These are phyloP conservation scores for Agaricus subrufescens DNA, from an alignment of 768 basidiomycete species.

Conservation along the genomic window DNA sequence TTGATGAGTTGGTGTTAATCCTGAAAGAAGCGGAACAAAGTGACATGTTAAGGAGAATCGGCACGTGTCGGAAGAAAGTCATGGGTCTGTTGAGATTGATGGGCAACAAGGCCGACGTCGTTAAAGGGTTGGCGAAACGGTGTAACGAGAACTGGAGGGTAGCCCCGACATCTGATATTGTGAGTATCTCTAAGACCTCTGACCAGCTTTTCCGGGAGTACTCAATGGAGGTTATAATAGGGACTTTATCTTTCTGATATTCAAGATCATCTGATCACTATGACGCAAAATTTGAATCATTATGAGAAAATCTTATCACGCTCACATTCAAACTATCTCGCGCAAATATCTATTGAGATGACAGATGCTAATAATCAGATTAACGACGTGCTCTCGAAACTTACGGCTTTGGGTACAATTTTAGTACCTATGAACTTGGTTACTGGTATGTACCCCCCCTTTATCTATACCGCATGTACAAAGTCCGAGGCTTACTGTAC, in stretches of 20 bases:
- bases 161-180: slow-evolving; percentile 96
- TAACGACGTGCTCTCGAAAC: slow-evolving; percentile 95
- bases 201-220: background rate
- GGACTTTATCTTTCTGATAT: slow-evolving; percentile 95
- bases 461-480: too few species aligned
- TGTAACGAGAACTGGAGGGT: slow-evolving; percentile 99
- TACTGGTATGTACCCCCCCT: slow-evolving; percentile 52
- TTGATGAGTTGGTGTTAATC: slow-evolving; percentile 96
- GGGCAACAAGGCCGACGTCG: slow-evolving; percentile 99
- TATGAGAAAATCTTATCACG: slow-evolving; percentile 99
- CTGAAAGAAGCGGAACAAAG: slow-evolving; percentile 94
- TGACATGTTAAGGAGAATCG: slow-evolving; percentile 96
- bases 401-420: slow-evolving; percentile 96
- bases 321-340: slow-evolving; percentile 98
- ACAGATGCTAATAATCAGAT: slow-evolving; percentile 99
- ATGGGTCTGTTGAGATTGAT: slow-evolving; percentile 95
- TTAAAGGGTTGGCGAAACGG: slow-evolving; percentile 95
- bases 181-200: slow-evolving; percentile 28
- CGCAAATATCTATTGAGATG: slow-evolving; percentile 99
- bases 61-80: slow-evolving; percentile 98
- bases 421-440: slow-evolving; percentile 97
- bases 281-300: slow-evolving; percentile 99
- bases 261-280: slow-evolving; percentile 97
- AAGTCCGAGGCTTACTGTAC: background rate
- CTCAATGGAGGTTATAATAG: slow-evolving; percentile 29